A percentile compares a stretch with the other conserved stretches of the same genome.
Conservation (phyloP, 78 protist genomes). For the Monosiga brevicollis region DNA sequence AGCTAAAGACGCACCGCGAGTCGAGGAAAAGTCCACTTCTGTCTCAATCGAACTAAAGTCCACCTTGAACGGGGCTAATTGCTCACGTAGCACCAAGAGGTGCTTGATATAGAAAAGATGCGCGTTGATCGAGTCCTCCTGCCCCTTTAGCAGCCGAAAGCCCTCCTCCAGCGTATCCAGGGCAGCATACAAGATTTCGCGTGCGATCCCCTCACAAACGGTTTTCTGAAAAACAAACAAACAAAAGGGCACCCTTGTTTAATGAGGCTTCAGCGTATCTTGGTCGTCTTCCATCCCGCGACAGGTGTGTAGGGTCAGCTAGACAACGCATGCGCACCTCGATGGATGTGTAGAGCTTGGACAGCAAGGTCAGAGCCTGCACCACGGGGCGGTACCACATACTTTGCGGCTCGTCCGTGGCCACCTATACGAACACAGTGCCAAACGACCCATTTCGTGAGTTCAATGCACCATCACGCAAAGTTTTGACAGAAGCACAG, state of each 20-base stretch:
- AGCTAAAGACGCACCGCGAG: no score
- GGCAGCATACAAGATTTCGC: not conserved
- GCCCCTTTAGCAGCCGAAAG: not conserved
- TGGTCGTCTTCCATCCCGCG: no score
- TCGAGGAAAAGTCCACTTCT: conserved; percentile 26
- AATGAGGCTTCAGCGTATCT: no score
- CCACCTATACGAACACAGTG: not conserved
- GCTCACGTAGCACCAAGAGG: conserved; percentile 22
- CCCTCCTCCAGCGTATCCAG: not conserved
- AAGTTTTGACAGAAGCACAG: not conserved
- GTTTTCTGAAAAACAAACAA: not conserved
- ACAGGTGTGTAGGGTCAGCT: not conserved
- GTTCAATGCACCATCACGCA: not conserved
- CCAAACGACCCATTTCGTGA: not conserved
- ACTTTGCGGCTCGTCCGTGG: not conserved
- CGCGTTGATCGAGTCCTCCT: conserved; percentile 8
- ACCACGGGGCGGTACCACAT: conserved; percentile 12
- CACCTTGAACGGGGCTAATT: conserved; percentile 21
- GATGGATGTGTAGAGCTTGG: conserved; percentile 13
- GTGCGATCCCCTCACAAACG: not conserved
- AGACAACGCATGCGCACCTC: not conserved
- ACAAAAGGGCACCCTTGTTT: no score
- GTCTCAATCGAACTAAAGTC: not conserved
- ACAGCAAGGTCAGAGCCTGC: not conserved
- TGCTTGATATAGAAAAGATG: conserved; percentile 31